A percentile compares a stretch with the other conserved stretches of the same genome.
These are phyloP conservation scores for Ceratobasidium sp. DNA, from an alignment of 1,284 basidiomycete genomes.

Conservation along the genomic window DNA sequence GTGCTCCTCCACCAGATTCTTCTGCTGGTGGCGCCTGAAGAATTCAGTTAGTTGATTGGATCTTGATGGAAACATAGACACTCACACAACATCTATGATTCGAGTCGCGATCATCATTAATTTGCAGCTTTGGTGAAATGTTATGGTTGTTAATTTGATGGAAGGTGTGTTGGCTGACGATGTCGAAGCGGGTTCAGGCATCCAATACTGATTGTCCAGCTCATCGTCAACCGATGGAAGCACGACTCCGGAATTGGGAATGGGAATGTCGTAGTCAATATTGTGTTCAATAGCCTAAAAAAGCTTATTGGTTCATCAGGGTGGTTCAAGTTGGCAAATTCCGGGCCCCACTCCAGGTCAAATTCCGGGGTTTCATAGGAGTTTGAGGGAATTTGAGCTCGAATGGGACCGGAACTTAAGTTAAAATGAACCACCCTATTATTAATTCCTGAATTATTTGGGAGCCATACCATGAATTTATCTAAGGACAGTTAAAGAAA, in stretches of 20 bases:
- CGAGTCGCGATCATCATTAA: constrained; percentile 64
- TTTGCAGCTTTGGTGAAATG: constrained; percentile 65
- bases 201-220: constrained; percentile 17
- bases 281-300: constrained; percentile 50
- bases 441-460: constrained; percentile 43
- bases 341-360: not conserved
- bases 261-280: constrained; percentile 62
- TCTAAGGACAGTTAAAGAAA: not conserved
- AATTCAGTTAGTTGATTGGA: too few species aligned
- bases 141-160: constrained; percentile 56
- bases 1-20: not conserved
- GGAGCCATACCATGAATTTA: constrained; percentile 21
- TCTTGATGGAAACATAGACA: constrained; percentile 39
- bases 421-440: not conserved
- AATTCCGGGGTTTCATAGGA: not conserved
- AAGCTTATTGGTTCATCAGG: not conserved
- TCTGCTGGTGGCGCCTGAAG: too few species aligned
- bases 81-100: constrained; percentile 70
- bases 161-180: not conserved
- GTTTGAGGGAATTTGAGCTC: not conserved
- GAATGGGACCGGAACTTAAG: not conserved
- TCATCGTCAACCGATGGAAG: constrained; percentile 2
- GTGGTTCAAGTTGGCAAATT: too few species aligned
- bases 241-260: constrained; percentile 46
- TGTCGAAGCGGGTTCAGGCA: not conserved